A percentile compares a stretch with the other conserved stretches of the same genome.
Conservation (phyloP, 2,329 filamentous ascomycete species). For the Paecilomyces variotii region DNA sequence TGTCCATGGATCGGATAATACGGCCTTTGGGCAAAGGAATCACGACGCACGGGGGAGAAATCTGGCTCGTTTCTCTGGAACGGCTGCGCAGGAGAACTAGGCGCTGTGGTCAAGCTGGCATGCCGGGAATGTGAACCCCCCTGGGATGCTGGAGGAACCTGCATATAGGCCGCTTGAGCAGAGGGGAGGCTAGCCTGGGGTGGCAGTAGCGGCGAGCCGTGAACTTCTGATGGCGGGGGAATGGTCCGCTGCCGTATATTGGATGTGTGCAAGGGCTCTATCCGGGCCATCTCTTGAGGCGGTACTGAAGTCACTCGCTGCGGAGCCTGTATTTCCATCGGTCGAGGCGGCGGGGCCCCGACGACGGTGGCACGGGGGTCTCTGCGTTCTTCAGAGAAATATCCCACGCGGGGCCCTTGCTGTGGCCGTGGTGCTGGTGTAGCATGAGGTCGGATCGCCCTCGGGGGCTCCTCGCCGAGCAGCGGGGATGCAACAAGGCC, state of each 20-base stretch:
- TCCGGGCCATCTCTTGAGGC: slow-evolving; percentile 23
- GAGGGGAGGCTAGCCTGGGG: slow-evolving; percentile 9
- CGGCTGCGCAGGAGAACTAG: slow-evolving; percentile 25
- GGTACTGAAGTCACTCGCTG: slow-evolving; percentile 21
- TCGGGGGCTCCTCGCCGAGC: slow-evolving; percentile 24
- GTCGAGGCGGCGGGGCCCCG: slow-evolving; percentile 15
- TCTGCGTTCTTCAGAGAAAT: slow-evolving; percentile 36
- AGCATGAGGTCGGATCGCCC: slow-evolving; percentile 23
- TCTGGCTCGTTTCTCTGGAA: slow-evolving; percentile 24
- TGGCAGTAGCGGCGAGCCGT: slow-evolving; percentile 15
- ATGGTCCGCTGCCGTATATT: slow-evolving; percentile 10
- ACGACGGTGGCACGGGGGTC: slow-evolving; percentile 17
- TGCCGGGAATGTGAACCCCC: slow-evolving; percentile 28
- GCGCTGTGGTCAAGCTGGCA: slow-evolving; percentile 24
- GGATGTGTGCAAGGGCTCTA: slow-evolving; percentile 23
- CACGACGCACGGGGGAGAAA: slow-evolving; percentile 26
- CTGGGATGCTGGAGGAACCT: slow-evolving; percentile 13
- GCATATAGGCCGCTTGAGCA: slow-evolving; percentile 22
- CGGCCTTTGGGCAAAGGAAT: slow-evolving; percentile 25
- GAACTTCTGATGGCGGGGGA: slow-evolving; percentile 10
- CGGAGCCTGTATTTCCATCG: slow-evolving; percentile 22
- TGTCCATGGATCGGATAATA: slow-evolving; percentile 23
- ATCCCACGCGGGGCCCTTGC: slow-evolving; percentile 36
- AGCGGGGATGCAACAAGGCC: slow-evolving; percentile 16
- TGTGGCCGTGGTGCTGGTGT: slow-evolving; percentile 22